Evolutionary conservation across 176 grass and related monocot genomes (phyloP).

Genomic region (Coix lacrymajobi): DNA sequence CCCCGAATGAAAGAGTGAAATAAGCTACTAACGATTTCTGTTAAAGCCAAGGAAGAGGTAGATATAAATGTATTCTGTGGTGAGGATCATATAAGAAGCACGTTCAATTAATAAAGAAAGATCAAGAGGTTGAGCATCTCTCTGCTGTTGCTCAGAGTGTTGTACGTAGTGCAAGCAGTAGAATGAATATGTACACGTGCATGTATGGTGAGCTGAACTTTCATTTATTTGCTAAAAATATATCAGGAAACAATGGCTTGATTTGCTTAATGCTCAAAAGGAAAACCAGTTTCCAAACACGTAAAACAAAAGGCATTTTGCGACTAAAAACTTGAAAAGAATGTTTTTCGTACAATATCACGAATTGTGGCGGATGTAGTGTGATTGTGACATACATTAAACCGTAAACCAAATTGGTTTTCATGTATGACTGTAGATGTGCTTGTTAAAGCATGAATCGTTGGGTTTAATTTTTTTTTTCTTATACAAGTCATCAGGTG

Average conservation of each 20-base stretch:
- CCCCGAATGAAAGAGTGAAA: background rate
- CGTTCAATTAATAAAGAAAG: background rate
- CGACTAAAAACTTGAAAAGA: background rate
- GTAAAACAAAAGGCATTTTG: background rate
- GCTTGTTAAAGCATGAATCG: too few species aligned
- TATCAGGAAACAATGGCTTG: background rate
- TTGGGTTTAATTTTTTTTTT: too few species aligned
- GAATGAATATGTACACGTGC: background rate
- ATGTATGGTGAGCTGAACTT: background rate
- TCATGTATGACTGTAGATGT: too few species aligned
- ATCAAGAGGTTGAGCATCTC: too few species aligned
- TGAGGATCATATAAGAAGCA: background rate
- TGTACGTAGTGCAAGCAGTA: background rate
- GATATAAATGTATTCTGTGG: background rate
- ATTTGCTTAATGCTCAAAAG: background rate
- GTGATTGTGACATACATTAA: too few species aligned
- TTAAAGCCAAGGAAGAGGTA: background rate
- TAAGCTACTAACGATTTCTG: background rate
- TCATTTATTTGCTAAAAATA: background rate
- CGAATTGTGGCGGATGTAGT: background rate
- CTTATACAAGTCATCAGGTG: too few species aligned
- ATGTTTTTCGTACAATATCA: background rate
- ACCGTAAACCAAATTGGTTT: background rate
- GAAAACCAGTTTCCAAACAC: background rate
- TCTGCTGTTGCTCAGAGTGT: background rate